Conservation (phyloP, 2,329 filamentous ascomycete genomes). For the Aspergillus carbonarius region DNA sequence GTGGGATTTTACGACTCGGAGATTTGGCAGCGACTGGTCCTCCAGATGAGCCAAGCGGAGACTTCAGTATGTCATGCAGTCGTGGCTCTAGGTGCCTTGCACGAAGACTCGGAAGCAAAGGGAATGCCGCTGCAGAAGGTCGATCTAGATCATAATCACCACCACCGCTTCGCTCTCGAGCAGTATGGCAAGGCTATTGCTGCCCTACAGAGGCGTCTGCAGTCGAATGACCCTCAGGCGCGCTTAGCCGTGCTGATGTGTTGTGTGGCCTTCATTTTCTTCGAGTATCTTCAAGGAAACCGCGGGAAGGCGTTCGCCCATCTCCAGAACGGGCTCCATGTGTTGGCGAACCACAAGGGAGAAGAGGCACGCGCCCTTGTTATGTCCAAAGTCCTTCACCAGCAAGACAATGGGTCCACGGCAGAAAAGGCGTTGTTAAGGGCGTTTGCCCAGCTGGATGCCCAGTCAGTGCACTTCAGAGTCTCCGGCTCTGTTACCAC, state of each 20-base stretch:
- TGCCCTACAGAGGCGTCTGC: background rate
- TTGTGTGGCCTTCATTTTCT: slow-evolving; percentile 10
- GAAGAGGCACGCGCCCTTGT: background rate
- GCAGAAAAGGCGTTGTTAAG: background rate
- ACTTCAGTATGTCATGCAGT: slow-evolving; percentile 11
- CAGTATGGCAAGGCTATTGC: slow-evolving; percentile 1
- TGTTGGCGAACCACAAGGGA: background rate
- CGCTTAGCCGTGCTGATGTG: slow-evolving; percentile 8
- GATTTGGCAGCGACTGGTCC: slow-evolving; percentile 8
- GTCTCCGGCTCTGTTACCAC: background rate
- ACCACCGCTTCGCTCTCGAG: slow-evolving; percentile 10
- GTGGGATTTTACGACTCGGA: slow-evolving; percentile 13
- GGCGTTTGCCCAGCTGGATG: slow-evolving; percentile 3
- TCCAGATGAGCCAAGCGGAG: slow-evolving; percentile 5
- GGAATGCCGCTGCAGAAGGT: background rate
- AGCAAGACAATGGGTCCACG: background rate
- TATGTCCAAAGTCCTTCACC: background rate
- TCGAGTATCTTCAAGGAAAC: slow-evolving; percentile 1
- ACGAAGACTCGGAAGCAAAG: background rate
- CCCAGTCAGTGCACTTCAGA: slow-evolving; percentile 1
- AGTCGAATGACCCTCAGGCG: slow-evolving; percentile 8
- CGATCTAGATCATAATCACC: background rate
- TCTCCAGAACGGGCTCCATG: slow-evolving; percentile 6
- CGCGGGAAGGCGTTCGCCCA: slow-evolving; percentile 10
- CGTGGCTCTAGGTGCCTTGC: slow-evolving; percentile 6